These are phyloP conservation scores for Boletus vermiculosoides DNA, from an alignment of 768 basidiomycete genomes.

Conservation along the genomic window DNA sequence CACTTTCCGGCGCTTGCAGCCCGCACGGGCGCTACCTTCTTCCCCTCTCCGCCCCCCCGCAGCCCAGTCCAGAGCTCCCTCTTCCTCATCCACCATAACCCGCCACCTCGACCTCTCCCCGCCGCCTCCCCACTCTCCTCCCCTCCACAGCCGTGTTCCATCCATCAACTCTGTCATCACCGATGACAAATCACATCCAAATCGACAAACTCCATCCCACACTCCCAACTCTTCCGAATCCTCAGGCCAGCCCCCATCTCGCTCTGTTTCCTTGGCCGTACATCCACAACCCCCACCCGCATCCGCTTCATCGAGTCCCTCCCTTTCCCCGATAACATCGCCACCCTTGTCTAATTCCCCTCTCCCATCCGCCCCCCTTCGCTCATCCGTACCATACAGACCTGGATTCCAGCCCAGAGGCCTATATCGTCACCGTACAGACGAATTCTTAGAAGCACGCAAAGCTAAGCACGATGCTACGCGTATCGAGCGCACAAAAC, in stretches of 20 bases:
- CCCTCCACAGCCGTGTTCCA: constrained; percentile 31
- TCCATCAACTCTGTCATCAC: constrained; percentile 26
- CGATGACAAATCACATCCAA: constrained; percentile 10
- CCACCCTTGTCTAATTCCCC: constrained; percentile 23
- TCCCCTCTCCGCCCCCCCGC: constrained; percentile 37
- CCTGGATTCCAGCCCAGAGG: constrained; percentile 94
- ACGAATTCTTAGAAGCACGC: constrained; percentile 61
- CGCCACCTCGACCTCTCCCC: constrained; percentile 27
- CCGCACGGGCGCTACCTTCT: constrained; percentile 27
- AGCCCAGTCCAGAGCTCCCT: constrained; percentile 17
- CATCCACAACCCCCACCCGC: constrained; percentile 14
- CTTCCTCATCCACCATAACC: constrained; percentile 19
- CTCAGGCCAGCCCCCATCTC: constrained; percentile 9
- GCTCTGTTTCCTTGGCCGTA: constrained; percentile 3
- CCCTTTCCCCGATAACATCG: constrained; percentile 26
- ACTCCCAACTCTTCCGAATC: constrained; percentile 4
- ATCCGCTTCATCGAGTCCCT: constrained; percentile 7
- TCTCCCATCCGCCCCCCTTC: constrained; percentile 20
- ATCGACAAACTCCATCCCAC: constrained; percentile 11
- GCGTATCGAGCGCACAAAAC: constrained; percentile 76
- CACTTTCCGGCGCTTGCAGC: constrained; percentile 53
- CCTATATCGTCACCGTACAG: constrained; percentile 74
- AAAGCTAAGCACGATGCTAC: constrained; percentile 41
- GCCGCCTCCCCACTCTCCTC: constrained; percentile 27
- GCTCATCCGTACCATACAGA: constrained; percentile 64